These are phyloP conservation scores for Secale cereale DNA, from an alignment of 176 grass and related monocot genomes.

Conservation along the genomic window DNA sequence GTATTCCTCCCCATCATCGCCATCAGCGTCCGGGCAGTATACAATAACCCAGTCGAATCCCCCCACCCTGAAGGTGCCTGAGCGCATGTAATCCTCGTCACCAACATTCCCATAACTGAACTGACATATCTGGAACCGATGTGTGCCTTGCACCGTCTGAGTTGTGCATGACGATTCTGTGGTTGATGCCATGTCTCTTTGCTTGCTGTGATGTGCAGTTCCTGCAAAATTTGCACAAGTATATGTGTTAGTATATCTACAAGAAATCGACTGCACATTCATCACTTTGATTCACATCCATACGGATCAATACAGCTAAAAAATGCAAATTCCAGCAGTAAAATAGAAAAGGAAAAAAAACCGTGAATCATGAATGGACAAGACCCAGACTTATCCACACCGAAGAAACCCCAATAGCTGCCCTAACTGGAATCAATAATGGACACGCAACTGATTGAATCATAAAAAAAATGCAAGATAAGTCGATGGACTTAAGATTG, in stretches of 20 bases:
- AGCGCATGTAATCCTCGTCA: not conserved
- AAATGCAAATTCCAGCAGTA: no score
- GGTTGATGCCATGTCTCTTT: not conserved
- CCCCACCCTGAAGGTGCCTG: slow-evolving; percentile 7
- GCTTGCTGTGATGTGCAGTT: not conserved
- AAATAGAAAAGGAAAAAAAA: no score
- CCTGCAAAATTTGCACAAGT: not conserved
- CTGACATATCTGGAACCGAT: slow-evolving; percentile 25
- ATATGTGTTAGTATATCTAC: not conserved
- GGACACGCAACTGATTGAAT: not conserved
- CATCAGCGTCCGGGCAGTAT: slow-evolving; percentile 4
- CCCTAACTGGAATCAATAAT: not conserved
- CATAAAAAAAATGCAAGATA: not conserved
- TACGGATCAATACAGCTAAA: not conserved
- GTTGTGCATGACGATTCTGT: not conserved
- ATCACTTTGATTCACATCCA: not conserved
- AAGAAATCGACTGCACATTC: not conserved
- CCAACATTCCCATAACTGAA: slow-evolving; percentile 2
- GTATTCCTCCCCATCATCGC: not conserved
- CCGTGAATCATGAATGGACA: not conserved
- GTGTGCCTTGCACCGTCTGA: not conserved
- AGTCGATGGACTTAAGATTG: not conserved
- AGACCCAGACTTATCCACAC: not conserved
- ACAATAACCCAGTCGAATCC: slow-evolving; percentile 17
- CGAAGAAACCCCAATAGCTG: not conserved